A percentile compares a stretch with the other conserved stretches of the same genome.
Evolutionary conservation across 2,329 filamentous ascomycete species (phyloP).

Genomic region (Westerdykella ornata): DNA sequence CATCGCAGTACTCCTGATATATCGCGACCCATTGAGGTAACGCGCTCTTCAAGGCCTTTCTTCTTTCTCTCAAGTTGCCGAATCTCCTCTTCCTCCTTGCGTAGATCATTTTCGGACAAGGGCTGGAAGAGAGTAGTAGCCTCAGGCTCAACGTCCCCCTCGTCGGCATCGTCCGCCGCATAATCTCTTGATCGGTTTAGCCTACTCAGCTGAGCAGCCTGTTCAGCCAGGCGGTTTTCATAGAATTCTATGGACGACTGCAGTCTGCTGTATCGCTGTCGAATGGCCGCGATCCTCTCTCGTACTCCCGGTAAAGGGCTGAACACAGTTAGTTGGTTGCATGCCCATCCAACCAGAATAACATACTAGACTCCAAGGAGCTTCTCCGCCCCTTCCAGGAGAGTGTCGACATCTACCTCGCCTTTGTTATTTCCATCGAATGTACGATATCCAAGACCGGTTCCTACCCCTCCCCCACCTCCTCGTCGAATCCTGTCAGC

Average conservation of each 20-base stretch:
- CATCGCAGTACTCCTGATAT: conserved; percentile 53
- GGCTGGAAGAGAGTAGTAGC: conserved; percentile 34
- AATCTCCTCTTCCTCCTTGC: conserved; percentile 63
- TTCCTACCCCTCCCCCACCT: conserved; percentile 49
- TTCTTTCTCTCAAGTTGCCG: conserved; percentile 58
- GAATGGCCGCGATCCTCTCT: conserved; percentile 67
- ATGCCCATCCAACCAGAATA: neutral
- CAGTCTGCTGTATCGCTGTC: conserved; percentile 64
- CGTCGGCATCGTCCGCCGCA: conserved; percentile 50
- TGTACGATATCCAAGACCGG: conserved; percentile 40
- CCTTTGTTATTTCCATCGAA: conserved; percentile 48
- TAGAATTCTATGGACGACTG: conserved; percentile 70
- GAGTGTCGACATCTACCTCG: conserved; percentile 77
- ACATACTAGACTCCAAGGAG: conserved; percentile 75
- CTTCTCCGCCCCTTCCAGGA: conserved; percentile 83
- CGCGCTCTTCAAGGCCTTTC: conserved; percentile 54
- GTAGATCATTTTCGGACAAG: conserved; percentile 62
- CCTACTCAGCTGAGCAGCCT: conserved; percentile 63
- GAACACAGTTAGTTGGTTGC: conserved; percentile 8
- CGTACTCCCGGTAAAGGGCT: conserved; percentile 68
- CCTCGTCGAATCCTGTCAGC: conserved; percentile 68
- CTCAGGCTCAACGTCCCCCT: conserved; percentile 30
- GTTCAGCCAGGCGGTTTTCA: conserved; percentile 70
- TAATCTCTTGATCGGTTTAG: conserved; percentile 59
- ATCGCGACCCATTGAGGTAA: conserved; percentile 62